A percentile compares a stretch with the other conserved stretches of the same genome.
phyloP scores from a whole-genome alignment of 164 flowering plant species.

The Magnolia sinica region DNA sequence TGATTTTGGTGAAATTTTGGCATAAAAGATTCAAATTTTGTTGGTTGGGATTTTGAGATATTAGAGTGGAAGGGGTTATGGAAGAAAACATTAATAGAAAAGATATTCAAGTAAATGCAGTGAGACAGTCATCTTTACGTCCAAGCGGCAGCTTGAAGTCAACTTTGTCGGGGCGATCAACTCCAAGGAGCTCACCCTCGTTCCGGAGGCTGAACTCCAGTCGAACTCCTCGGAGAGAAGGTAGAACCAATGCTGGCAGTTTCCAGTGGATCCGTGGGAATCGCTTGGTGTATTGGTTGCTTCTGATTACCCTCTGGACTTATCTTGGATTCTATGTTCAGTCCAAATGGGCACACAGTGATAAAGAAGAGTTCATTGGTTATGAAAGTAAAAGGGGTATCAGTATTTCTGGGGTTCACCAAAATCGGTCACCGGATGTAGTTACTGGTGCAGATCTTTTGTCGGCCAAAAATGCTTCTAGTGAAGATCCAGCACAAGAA shows the following conservation, averaged over 20 bases:
- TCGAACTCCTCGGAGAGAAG: conserved; percentile 76
- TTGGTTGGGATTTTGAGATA: not conserved
- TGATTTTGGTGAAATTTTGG: not conserved
- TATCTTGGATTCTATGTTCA: conserved; percentile 90
- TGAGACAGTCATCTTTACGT: conserved; percentile 45
- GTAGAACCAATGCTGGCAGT: conserved; percentile 30
- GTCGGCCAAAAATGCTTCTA: conserved; percentile 21
- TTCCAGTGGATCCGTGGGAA: conserved; percentile 65
- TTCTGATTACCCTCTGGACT: conserved; percentile 89
- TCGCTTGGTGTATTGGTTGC: conserved; percentile 72
- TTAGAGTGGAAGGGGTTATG: conserved; percentile 30
- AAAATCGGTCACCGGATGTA: conserved; percentile 27
- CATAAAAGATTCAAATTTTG: not conserved
- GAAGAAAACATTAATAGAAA: conserved; percentile 38
- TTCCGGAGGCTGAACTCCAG: conserved; percentile 55
- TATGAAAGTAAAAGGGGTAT: conserved; percentile 38
- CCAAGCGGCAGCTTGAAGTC: conserved; percentile 54
- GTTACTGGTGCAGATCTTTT: conserved; percentile 21
- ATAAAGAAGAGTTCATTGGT: conserved; percentile 47
- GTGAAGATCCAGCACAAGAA: conserved; percentile 14
- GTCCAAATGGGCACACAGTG: conserved; percentile 90
- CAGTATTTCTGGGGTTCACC: conserved; percentile 14
- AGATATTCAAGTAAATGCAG: conserved; percentile 36
- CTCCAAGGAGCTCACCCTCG: conserved; percentile 71
- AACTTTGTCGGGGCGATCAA: conserved; percentile 67